Base-by-base conservation (phyloP, 73 alveolate species). In the Tetrahymena elliotti region DNA sequence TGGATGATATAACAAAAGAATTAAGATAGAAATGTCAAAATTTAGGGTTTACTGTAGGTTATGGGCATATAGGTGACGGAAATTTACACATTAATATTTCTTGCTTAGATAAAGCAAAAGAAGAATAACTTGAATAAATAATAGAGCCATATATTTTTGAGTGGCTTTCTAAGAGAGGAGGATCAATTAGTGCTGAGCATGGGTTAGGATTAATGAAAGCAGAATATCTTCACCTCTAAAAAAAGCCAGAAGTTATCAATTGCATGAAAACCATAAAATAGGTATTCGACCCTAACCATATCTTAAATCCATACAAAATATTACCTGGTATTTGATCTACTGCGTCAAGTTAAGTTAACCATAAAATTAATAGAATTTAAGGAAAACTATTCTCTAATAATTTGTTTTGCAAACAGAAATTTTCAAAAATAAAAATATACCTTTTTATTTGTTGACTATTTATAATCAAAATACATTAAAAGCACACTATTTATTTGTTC, bases 181-280 rank as follows among this genome's bases (percentile, higher is more conserved):
- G 96, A 35, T 84, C 95, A 13, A 94, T 94, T 4, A 94, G 96
- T 88, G 96, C 96, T 88, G 96, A 94, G 92, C 96, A 94, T 94
- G 96, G 96, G 0, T 37, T 94, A 4, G 96, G 96, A 20, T 41
- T 47, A 35, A 84, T 47, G 38, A 94, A 94, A 35, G 83, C 94
- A 47, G 88, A 68, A 4, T 68, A 68, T 31, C 88, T 68, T 16
- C 88, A 68, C 20, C 36, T 68, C 1, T 31, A 68, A 68, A 68
- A 68, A 16, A 68, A 68, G 36, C 39, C 68, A 33, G 93, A 88
- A 35, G 93, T 47, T 2, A 52, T 88, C 8, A 39, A 52, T 16
- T 39, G 34, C 18, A 40, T 94, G 84, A 41, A 33, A 20, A 35
- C 33, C 8, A 38, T 94, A 15, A 94, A 94, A 93, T 33, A 41